Evolutionary conservation across 306 rosid species (phyloP).

Genomic region (Prinsepia uniflora): DNA sequence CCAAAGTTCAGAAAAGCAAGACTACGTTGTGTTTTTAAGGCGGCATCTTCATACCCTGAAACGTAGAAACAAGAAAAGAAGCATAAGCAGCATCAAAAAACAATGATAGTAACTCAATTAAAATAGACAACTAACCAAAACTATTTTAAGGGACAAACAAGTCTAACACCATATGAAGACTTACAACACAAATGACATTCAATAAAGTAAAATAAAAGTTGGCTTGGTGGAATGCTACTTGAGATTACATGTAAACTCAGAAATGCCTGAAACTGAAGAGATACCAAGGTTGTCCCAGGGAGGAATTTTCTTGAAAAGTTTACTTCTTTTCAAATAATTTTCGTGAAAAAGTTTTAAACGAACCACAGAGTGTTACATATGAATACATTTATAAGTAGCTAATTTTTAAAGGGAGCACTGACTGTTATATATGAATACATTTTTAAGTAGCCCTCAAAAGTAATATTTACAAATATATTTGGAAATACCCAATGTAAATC

Average conservation of each 20-base stretch:
- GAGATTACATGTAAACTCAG: neutral
- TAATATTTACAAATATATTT: neutral
- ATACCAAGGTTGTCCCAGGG: neutral
- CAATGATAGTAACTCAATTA: neutral
- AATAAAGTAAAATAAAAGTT: neutral
- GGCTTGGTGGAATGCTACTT: neutral
- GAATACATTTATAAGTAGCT: too few relatives aligned
- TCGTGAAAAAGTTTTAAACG: too few relatives aligned
- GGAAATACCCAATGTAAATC: neutral
- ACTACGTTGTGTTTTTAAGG: constrained; percentile 88
- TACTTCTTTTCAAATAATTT: too few relatives aligned
- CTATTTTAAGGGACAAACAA: neutral
- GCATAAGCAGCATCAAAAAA: constrained; percentile 23
- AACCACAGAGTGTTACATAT: too few relatives aligned
- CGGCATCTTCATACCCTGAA: constrained; percentile 90
- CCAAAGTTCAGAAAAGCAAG: constrained; percentile 89
- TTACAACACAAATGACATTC: neutral
- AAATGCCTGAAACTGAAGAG: neutral
- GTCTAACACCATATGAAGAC: neutral
- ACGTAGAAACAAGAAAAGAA: constrained; percentile 28
- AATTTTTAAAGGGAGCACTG: too few relatives aligned
- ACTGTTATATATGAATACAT: neutral
- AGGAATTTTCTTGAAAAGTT: neutral
- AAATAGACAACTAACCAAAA: neutral
- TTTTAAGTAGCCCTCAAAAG: neutral